phyloP scores from a whole-genome alignment of 1,139 yeast species.

The Geotrichum restrictum region DNA sequence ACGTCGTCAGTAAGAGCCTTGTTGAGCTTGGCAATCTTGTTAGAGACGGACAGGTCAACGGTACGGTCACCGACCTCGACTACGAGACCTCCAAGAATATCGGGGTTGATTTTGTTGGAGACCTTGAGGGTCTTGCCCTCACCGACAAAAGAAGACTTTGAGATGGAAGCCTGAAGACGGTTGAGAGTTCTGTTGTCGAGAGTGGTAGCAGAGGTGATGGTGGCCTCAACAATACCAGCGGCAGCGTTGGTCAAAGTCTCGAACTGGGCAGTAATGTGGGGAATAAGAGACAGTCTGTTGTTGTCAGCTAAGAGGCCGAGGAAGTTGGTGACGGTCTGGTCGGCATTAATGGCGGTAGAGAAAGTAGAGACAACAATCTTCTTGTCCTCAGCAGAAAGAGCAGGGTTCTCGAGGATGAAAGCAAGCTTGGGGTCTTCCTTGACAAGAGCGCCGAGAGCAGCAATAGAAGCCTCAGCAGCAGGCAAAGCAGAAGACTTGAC shows the following conservation, averaged over 20 bases:
- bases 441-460: conserved; percentile 54
- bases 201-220: conserved; percentile 80
- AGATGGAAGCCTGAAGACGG: conserved; percentile 75
- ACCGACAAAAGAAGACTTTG: conserved; percentile 78
- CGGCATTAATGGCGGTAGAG: conserved; percentile 54
- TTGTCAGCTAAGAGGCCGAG: conserved; percentile 85
- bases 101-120: conserved; percentile 78
- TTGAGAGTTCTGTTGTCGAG: conserved; percentile 76
- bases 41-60: conserved; percentile 83
- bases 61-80: conserved; percentile 97
- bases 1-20: conserved; percentile 64
- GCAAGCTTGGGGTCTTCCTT: conserved; percentile 60
- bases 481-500: conserved; percentile 76
- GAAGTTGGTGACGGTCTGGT: conserved; percentile 74
- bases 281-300: conserved; percentile 79
- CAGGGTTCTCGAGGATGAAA: conserved; percentile 72
- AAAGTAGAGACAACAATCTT: conserved; percentile 60
- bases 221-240: conserved; percentile 89
- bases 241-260: conserved; percentile 78
- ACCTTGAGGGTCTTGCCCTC: conserved; percentile 80
- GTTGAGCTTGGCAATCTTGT: conserved; percentile 86
- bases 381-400: conserved; percentile 75
- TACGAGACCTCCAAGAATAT: conserved; percentile 90
- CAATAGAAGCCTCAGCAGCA: conserved; percentile 64
- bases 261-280: conserved; percentile 66